phyloP scores from a whole-genome alignment of 2,329 filamentous ascomycete genomes.

The Alternaria sp. region DNA sequence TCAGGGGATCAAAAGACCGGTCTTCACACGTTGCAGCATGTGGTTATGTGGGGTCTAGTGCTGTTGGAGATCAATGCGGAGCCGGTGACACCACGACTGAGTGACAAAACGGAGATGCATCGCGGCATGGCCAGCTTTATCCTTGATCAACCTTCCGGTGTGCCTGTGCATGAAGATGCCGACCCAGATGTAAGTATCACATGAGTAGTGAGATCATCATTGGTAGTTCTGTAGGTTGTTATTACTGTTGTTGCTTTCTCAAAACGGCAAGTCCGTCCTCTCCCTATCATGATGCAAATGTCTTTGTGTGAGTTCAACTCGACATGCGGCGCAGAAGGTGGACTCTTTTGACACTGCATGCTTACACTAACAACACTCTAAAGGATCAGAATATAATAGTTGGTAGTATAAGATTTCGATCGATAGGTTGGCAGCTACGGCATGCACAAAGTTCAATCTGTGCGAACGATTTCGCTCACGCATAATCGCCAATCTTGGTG shows the following conservation, averaged over 20 bases:
- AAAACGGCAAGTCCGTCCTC: neutral
- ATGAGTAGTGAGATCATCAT: no score
- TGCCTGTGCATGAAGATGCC: neutral
- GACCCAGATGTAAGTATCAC: neutral
- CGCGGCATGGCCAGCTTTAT: neutral
- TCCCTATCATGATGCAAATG: neutral
- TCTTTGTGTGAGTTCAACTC: accelerated
- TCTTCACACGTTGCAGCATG: neutral
- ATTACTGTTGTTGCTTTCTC: no score
- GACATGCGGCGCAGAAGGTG: no score
- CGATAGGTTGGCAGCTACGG: no score
- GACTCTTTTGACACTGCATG: no score
- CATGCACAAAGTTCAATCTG: no score
- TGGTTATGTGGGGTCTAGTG: neutral
- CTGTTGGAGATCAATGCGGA: neutral
- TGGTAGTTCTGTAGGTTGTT: no score
- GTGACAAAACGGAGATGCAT: neutral
- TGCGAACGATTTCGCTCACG: neutral
- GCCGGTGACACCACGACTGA: neutral
- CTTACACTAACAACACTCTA: no score
- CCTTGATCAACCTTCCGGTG: neutral
- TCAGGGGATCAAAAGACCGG: neutral
- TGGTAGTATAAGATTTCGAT: no score
- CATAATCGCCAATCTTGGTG: neutral
- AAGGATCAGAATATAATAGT: no score